A percentile compares a stretch with the other conserved stretches of the same genome.
Evolutionary conservation across 1,284 basidiomycete species (phyloP).

Genomic region (Fomitopsis schrenkii): DNA sequence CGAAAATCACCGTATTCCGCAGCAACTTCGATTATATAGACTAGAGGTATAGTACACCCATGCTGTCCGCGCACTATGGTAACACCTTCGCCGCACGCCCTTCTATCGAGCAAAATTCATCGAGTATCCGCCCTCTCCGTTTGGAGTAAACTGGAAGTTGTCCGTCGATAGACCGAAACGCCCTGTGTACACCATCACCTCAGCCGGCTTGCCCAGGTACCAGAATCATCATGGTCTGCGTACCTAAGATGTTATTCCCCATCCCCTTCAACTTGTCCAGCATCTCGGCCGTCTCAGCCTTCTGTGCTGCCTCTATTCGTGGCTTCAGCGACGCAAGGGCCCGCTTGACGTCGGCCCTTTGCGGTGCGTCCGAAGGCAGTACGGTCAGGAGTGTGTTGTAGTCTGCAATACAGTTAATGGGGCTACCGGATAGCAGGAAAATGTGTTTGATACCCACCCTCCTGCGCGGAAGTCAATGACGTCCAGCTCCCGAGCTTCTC

Average conservation of each 20-base stretch:
- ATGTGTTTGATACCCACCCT: conserved; percentile 50
- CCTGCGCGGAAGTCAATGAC: conserved; percentile 75
- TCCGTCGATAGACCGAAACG: conserved; percentile 87
- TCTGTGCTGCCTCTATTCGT: conserved; percentile 71
- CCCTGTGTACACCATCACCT: conserved; percentile 36
- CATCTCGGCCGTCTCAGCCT: conserved; percentile 91
- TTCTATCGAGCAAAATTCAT: conserved; percentile 72
- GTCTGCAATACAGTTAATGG: conserved; percentile 44
- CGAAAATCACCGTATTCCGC: conserved; percentile 15
- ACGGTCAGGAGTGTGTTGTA: conserved; percentile 68
- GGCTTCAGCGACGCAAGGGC: conserved; percentile 57
- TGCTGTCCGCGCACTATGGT: not conserved
- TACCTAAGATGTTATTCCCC: conserved; percentile 89
- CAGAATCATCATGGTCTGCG: conserved; percentile 13
- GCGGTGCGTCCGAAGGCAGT: conserved; percentile 53
- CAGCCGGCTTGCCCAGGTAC: not conserved
- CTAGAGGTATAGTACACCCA: conserved; percentile 1
- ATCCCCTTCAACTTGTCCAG: conserved; percentile 88
- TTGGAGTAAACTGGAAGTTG: conserved; percentile 93
- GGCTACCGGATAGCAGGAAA: not conserved
- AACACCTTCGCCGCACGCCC: not conserved
- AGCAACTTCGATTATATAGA: conserved; percentile 24
- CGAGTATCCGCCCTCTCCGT: conserved; percentile 90
- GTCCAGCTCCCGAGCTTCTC: conserved; percentile 81
- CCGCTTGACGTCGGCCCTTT: conserved; percentile 44